phyloP scores from a whole-genome alignment of 495 filamentous ascomycete species.

The Baudoinia panamericana region DNA sequence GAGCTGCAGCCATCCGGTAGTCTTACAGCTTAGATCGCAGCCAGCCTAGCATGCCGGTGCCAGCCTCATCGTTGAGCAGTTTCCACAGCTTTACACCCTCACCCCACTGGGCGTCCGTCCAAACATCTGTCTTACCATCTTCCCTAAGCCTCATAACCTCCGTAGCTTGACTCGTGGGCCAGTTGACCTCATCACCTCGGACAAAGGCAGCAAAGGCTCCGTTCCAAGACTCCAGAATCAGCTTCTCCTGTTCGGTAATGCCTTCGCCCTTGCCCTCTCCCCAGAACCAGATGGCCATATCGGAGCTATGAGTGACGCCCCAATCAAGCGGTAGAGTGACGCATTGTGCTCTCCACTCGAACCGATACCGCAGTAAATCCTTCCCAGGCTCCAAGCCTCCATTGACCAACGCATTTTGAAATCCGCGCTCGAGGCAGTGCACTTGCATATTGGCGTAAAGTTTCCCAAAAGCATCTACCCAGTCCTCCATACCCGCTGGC shows the following conservation, averaged over 20 bases:
- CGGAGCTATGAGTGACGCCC: constrained; percentile 46
- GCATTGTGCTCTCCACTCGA: constrained; percentile 26
- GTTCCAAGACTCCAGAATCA: constrained; percentile 30
- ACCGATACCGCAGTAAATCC: constrained; percentile 19
- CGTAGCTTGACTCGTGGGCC: constrained; percentile 30
- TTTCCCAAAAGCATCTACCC: constrained; percentile 41
- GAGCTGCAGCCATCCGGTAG: constrained; percentile 5
- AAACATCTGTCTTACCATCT: constrained; percentile 36
- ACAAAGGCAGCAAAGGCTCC: constrained; percentile 36
- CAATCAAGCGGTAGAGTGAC: constrained; percentile 37
- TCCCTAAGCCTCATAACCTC: constrained; percentile 33
- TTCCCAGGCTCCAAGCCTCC: constrained; percentile 18
- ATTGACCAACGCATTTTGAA: constrained; percentile 20
- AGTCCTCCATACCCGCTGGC: constrained; percentile 30
- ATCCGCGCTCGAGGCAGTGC: constrained; percentile 28
- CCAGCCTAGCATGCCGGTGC: constrained; percentile 3
- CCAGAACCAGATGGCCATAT: constrained; percentile 46
- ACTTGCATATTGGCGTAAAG: constrained; percentile 49
- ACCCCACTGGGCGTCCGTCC: constrained; percentile 35
- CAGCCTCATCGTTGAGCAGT: constrained; percentile 17
- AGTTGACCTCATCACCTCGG: constrained; percentile 31
- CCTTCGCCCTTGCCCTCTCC: constrained; percentile 38
- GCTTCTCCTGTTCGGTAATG: constrained; percentile 34
- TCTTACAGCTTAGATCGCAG: constrained; percentile 15
- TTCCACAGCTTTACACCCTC: constrained; percentile 39